These are phyloP conservation scores for Nannizzia gypsea DNA, from an alignment of 2,329 filamentous ascomycete genomes.

Conservation along the genomic window DNA sequence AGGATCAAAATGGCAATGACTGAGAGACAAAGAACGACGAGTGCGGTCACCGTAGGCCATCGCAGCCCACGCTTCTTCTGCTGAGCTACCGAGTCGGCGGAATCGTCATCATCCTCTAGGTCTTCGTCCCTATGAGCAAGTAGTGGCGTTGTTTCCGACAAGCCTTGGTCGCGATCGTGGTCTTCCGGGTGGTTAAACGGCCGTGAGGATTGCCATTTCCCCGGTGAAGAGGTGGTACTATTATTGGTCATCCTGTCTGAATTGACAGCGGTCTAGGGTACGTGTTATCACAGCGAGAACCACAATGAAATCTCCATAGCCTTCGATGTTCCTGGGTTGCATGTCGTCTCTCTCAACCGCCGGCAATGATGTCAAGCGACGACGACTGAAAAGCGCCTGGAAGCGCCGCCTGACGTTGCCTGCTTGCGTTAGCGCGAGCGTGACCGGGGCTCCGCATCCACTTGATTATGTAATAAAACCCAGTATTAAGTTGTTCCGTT, in stretches of 20 bases:
- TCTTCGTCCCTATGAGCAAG: conserved; percentile 26
- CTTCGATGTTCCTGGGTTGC: not conserved
- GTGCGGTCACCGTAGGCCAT: conserved; percentile 71
- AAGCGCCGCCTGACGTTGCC: not conserved
- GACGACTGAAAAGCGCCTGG: not conserved
- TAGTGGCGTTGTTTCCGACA: conserved; percentile 34
- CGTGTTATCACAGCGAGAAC: not conserved
- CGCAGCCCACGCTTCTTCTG: conserved; percentile 30
- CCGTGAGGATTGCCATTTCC: not conserved
- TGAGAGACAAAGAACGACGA: conserved; percentile 51
- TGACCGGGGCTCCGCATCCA: not conserved
- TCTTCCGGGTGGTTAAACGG: not conserved
- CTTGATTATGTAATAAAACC: not conserved
- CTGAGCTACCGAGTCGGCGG: not conserved
- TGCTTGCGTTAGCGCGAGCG: not conserved
- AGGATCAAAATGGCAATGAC: conserved; percentile 60
- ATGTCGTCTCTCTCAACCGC: not conserved
- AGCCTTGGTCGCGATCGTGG: not conserved
- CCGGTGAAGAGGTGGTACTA: not conserved
- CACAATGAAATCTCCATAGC: not conserved
- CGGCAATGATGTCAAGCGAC: not conserved
- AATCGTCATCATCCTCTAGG: not conserved
- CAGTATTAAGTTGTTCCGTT: not conserved
- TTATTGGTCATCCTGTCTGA: not conserved
- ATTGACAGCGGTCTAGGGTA: not conserved